Evolutionary conservation across 805 yeast genomes (phyloP), one percentile per base, ranked within the genome.

Genomic region (Teunomyces stri): DNA sequence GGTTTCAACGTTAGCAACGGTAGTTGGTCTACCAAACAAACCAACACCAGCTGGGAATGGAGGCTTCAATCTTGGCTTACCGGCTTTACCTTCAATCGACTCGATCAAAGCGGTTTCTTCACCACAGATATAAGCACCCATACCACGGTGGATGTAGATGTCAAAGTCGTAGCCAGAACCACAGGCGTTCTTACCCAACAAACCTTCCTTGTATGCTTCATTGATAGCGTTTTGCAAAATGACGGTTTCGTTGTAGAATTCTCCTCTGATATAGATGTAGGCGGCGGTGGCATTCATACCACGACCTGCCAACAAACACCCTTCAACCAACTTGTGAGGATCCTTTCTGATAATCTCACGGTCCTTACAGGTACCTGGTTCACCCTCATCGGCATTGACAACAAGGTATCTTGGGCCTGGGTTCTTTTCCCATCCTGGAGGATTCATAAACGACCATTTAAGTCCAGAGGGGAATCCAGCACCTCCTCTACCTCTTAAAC

Each of bases 1-100:
- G 13, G 96, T 88, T 72, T 89, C 96, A 50, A 89, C 96, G 63
- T 89, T 89, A 52, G 96, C 85, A 49, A 89, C 96, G 38, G 96
- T 89, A 28, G 91, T 81, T 55, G 96, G 96, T 68, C 96, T 81
- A 61, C 96, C 96, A 57, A 86, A 89, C 47, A 89, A 75, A 60
- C 96, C 96, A 49, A 88, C 92, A 61, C 95, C 96, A 30, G 96
- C 96, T 30, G 96, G 96, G 80, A 89, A 89, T 54, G 96, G 96
- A 31, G 96, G 96, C 81, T 89, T 89, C 66, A 89, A 79, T 70
- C 96, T 82, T 57, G 96, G 96, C 71, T 89, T 89, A 55, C 96
- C 96, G 48, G 94, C 95, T 70, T 89, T 89, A 59, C 96, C 96
- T 72, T 89, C 96, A 46, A 89, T 74, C 3, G 91, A 84, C 73